Evolutionary conservation across 495 filamentous ascomycete genomes (phyloP).

Genomic region (Neurospora sp.): DNA sequence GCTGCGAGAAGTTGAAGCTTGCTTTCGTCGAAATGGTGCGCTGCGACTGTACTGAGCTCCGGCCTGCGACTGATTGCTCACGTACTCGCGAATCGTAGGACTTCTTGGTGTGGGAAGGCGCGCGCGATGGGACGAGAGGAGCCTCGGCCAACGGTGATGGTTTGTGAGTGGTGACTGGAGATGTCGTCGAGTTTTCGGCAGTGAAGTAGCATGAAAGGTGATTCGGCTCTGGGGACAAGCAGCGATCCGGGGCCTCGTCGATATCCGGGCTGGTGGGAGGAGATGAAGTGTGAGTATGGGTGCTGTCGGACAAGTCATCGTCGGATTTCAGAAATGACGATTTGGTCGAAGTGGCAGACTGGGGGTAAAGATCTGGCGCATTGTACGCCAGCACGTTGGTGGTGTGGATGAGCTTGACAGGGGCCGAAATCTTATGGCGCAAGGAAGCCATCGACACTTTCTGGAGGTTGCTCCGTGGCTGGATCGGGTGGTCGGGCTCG

Average conservation of each 20-base stretch:
- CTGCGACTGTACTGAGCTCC: constrained; percentile 36
- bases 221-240: constrained; percentile 54
- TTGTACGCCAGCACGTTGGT: constrained; percentile 95
- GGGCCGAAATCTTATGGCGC: constrained; percentile 70
- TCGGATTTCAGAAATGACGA: constrained; percentile 42
- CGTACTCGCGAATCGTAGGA: constrained; percentile 45
- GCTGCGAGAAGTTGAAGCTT: constrained; percentile 37
- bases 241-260: constrained; percentile 51
- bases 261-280: constrained; percentile 65
- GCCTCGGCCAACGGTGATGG: constrained; percentile 27
- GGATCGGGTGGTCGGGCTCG: constrained; percentile 16
- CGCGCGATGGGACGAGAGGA: constrained; percentile 62
- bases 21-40: constrained; percentile 33
- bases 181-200: constrained; percentile 34
- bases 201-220: constrained; percentile 77
- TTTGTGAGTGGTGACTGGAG: constrained; percentile 14
- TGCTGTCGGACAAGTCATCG: constrained; percentile 49
- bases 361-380: constrained; percentile 64
- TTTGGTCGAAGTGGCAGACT: constrained; percentile 45
- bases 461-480: constrained; percentile 37
- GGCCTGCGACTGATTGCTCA: constrained; percentile 48
- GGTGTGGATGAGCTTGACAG: constrained; percentile 79
- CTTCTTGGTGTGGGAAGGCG: constrained; percentile 77
- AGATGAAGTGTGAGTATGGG: constrained; percentile 46
- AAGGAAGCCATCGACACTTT: constrained; percentile 29